Percentiles rank a stretch among this genome's conserved stretches.
Evolutionary conservation across 148 eudicot genomes (phyloP).

Genomic region (Rhododendron molle): DNA sequence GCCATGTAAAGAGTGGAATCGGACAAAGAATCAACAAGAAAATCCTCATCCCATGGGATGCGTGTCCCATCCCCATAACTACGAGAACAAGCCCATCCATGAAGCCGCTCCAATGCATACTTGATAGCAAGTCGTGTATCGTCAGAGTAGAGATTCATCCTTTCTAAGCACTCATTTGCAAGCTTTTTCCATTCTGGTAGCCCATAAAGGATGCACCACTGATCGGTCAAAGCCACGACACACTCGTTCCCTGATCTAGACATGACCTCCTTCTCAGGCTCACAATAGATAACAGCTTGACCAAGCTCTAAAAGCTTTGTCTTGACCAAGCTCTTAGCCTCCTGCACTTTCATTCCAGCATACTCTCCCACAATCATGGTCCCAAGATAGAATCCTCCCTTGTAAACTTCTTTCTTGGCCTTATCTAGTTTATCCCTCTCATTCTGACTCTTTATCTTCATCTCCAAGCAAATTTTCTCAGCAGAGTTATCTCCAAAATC

Average conservation of each 20-base stretch:
- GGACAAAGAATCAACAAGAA: no score
- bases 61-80: no score
- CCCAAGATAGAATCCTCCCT: constrained; percentile 84
- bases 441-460: constrained; percentile 86
- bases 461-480: constrained; percentile 75
- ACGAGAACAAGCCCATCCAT: no score
- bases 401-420: constrained; percentile 72
- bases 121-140: no score
- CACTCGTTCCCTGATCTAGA: constrained; percentile 94
- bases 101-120: no score
- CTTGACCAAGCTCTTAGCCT: constrained; percentile 65
- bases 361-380: constrained; percentile 67
- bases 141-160: no score
- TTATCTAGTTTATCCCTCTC: constrained; percentile 86
- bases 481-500: constrained; percentile 74
- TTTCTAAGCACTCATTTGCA: constrained; percentile 68
- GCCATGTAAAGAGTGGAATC: no score
- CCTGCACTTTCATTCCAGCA: constrained; percentile 74
- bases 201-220: constrained; percentile 88
- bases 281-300: constrained; percentile 75
- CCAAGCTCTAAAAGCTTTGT: constrained; percentile 56
- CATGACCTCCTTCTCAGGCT: constrained; percentile 89
- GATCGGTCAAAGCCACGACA: constrained; percentile 91
- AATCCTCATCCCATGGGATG: no score
- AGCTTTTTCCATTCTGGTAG: constrained; percentile 59